Percentiles rank a stretch among this genome's conserved stretches.
Conservation (phyloP, 2,329 filamentous ascomycete species). For the Ceratocystis cubensis region DNA sequence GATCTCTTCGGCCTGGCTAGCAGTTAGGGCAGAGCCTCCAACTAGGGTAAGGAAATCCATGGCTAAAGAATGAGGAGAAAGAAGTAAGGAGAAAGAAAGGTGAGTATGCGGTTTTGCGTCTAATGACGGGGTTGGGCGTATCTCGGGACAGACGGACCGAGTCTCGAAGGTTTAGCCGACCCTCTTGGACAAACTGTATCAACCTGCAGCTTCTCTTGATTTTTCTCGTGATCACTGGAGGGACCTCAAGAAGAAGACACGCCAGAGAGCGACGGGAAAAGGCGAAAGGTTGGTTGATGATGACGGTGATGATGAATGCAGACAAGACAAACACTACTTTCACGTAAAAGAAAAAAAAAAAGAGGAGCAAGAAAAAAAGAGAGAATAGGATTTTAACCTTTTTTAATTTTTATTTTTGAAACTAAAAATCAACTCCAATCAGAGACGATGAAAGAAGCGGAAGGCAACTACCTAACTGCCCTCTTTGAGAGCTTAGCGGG, state of each 20-base stretch:
- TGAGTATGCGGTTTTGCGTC: too few relatives aligned
- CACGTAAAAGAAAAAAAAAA: neutral
- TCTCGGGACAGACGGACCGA: too few relatives aligned
- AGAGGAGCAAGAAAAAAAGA: neutral
- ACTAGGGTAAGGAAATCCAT: conserved; percentile 29
- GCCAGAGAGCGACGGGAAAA: conserved; percentile 13
- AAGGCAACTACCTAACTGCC: conserved; percentile 1
- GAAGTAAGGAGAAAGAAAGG: neutral
- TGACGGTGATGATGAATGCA: conserved; percentile 12
- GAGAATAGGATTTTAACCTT: neutral
- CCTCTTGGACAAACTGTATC: neutral
- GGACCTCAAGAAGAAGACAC: conserved; percentile 14
- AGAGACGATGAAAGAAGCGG: neutral
- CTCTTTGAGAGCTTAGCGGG: neutral
- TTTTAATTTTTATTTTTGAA: neutral
- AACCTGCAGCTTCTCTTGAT: conserved; percentile 8
- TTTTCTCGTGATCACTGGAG: conserved; percentile 14
- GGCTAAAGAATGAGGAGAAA: neutral
- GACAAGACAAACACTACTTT: neutral
- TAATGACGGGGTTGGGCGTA: too few relatives aligned
- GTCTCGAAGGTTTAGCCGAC: neutral
- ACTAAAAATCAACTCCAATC: neutral
- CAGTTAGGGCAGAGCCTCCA: conserved; percentile 39
- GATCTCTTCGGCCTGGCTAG: conserved; percentile 34
- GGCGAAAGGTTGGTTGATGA: neutral